Percentiles rank a stretch among this genome's conserved stretches.
Conservation (phyloP, 371 early-diverging fungal genomes). For the Apophysomyces variabilis region DNA sequence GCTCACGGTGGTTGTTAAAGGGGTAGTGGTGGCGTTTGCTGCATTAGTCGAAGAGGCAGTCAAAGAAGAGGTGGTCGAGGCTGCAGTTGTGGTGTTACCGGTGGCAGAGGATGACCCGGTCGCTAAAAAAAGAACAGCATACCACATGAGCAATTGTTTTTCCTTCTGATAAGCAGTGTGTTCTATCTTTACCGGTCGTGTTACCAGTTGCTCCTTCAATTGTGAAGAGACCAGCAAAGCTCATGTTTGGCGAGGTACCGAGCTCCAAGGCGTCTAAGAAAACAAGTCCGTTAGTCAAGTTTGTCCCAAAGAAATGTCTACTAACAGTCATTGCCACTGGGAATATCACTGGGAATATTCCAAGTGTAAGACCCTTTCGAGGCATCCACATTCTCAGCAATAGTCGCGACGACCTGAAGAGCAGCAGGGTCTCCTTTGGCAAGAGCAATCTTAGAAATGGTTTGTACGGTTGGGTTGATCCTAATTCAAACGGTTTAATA, state of each 20-base stretch:
- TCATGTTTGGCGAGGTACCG: constrained; percentile 32
- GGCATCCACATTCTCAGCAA: constrained; percentile 42
- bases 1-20: background rate
- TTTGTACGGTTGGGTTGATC: constrained; percentile 31
- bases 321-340: constrained; percentile 52
- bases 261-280: constrained; percentile 41
- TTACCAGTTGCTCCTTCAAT: constrained; percentile 36
- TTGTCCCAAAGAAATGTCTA: constrained; percentile 12
- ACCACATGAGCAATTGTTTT: constrained; percentile 6
- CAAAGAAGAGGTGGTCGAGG: constrained; percentile 2
- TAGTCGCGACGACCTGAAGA: constrained; percentile 23
- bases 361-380: constrained; percentile 35
- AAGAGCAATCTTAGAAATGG: constrained; percentile 46
- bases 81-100: background rate
- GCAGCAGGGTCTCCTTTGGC: constrained; percentile 27
- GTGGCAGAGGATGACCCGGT: constrained; percentile 11
- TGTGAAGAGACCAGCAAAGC: constrained; percentile 46
- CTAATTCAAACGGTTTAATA: constrained; percentile 5
- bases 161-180: background rate
- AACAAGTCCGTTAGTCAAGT: constrained; percentile 22
- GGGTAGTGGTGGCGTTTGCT: background rate
- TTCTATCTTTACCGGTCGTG: constrained; percentile 19
- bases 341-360: constrained; percentile 36
- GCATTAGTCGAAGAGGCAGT: background rate
- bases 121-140: constrained; percentile 1